Evolutionary conservation across 176 grass and related monocot genomes (phyloP), one percentile per base, ranked within the genome.

Genomic region (Oryza meyeriana): DNA sequence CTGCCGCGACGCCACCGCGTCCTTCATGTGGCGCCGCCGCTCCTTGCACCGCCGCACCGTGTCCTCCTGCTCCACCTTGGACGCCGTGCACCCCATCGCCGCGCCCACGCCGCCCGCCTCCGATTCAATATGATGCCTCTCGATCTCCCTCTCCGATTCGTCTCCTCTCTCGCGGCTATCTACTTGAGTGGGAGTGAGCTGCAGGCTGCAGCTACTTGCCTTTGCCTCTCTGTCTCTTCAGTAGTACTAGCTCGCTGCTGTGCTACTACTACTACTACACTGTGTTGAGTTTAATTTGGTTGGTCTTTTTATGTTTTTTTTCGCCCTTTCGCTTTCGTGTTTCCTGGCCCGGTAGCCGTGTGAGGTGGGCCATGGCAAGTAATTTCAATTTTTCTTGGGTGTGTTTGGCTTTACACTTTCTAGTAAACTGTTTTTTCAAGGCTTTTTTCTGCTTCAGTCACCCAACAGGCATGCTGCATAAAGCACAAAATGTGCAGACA

Each of bases 11-110:
- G 90, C 72, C 18, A 96, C 97, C 1, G 89, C 93, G 38, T 93
- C 88, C 85, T 92, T 99, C 76, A 99, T 99, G 73, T 94, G 78
- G 20, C 89, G 93, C 38, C 93, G 93, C 3, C 97, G 89, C 91
- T 99, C 97, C 93, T 94, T 95, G 97, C 97, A 99, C 48, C 97
- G 93, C 7, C 97, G 89, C 64, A 99, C 97, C 48, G 93, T 96
- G 85, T 96, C 97, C 78, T 99, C 97, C 64, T 99, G 92, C 59
- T 99, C 97, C 83, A 96, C 85, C 69, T 92, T 88, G 64, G 97
- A 99, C 74, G 91, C 93, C 65, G 93, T 45, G 80, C 97, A 99
- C 29, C 93, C 97, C 97, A 99, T 99, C n/a, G 20, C 81, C 38
- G 11, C 44, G n/a, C n/a, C n/a, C n/a, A n/a, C n/a, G n/a, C n/a